These are phyloP conservation scores for Trichoderma sp. DNA, from an alignment of 2,329 filamentous ascomycete species.

Conservation along the genomic window DNA sequence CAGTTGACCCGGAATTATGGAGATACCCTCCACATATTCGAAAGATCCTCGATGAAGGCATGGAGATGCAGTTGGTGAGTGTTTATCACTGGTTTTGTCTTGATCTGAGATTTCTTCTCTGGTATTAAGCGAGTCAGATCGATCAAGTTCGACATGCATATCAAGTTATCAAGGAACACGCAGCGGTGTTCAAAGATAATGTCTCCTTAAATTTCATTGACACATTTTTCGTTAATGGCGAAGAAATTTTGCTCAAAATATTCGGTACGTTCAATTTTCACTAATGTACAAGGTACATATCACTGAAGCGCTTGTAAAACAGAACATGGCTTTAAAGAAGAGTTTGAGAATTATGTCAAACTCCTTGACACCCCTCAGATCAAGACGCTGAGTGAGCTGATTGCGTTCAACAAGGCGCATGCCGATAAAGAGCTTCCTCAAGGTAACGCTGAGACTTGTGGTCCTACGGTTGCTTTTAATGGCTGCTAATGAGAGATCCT, in stretches of 20 bases:
- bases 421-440: constrained; percentile 24
- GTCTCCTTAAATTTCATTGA: background rate
- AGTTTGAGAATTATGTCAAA: constrained; percentile 8
- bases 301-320: background rate
- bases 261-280: background rate
- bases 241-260: background rate
- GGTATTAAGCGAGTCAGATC: background rate
- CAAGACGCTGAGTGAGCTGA: constrained; percentile 13
- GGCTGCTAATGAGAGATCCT: background rate
- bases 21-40: constrained; percentile 7
- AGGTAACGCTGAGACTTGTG: background rate
- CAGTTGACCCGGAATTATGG: constrained; percentile 29
- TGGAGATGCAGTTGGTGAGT: constrained; percentile 20
- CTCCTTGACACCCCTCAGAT: constrained; percentile 7
- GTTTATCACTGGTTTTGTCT: background rate
- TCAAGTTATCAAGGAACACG: constrained; percentile 16
- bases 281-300: background rate
- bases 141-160: constrained; percentile 13
- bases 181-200: background rate
- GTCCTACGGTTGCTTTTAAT: background rate
- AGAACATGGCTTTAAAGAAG: constrained; percentile 9
- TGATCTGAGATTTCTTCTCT: background rate
- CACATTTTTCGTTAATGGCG: background rate
- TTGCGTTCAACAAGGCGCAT: constrained; percentile 31
- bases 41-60: constrained; percentile 7